These are phyloP conservation scores for Neurospora africana DNA, from an alignment of 495 filamentous ascomycete species.

Conservation along the genomic window DNA sequence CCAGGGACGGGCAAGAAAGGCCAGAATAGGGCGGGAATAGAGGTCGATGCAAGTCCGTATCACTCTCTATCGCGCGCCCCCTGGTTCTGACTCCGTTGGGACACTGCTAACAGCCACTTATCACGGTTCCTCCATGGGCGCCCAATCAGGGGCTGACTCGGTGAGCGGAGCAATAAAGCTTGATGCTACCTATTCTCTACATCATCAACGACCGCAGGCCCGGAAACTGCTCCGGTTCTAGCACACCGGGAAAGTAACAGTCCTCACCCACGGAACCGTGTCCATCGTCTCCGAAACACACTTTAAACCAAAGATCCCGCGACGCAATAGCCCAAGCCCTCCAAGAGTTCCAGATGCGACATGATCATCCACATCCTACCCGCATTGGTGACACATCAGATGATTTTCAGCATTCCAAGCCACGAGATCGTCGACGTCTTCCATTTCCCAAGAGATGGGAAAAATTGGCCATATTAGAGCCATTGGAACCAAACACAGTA, in stretches of 20 bases:
- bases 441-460: neutral
- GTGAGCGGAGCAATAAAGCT: neutral
- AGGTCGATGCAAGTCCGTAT: neutral
- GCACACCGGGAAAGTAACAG: neutral
- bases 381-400: neutral
- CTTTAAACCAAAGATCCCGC: neutral
- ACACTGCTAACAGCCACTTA: neutral
- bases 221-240: neutral
- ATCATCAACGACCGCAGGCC: neutral
- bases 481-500: too few relatives aligned
- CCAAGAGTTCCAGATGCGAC: neutral
- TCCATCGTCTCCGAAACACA: neutral
- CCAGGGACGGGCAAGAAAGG: neutral
- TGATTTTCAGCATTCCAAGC: neutral
- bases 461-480: neutral
- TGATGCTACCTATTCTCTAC: neutral
- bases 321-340: neutral
- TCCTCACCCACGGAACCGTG: neutral
- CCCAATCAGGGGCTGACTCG: neutral
- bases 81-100: neutral
- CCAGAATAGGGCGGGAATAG: neutral
- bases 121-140: neutral
- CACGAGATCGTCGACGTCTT: neutral
- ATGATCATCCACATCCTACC: neutral
- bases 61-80: neutral